Base-by-base conservation (phyloP, 306 rosid genomes). In the Malus fusca region DNA sequence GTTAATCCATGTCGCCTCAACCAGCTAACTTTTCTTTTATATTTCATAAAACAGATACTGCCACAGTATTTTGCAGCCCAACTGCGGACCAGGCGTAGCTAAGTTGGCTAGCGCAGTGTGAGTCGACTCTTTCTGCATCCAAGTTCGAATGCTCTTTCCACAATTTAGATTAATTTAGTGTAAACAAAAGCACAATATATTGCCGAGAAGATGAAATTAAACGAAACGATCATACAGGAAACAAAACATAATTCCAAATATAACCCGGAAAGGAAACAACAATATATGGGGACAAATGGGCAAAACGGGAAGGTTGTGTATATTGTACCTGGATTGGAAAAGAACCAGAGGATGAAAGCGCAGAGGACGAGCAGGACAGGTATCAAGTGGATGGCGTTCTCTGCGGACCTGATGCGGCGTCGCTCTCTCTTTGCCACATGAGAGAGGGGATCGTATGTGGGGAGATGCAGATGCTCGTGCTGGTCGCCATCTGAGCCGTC, bases 271-370 rank as follows among this genome's bases (percentile, higher is more conserved):
- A 40, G 43, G 70, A 37, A 12, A 3, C 28, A 35, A 8, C 75
- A 71, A 31, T 14, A 33, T 14, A 35, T 35, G 65, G 58, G 58
- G 52, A 30, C 46, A 73, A 66, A 65, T 8, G 44, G 40, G 25
- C 51, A 35, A 28, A 17, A 0, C 21, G 62, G 44, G 69, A 21
- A 5, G 46, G 4, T 52, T 28, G 9, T 25, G 42, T 35, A n/a
- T 35, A n/a, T 43, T 37, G 70, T 55, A 81, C 86, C 88, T 68
- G 83, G 82, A 17, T 79, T 46, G 69, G 99, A 92, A 85, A 92
- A 92, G 87, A 96, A 78, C 98, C 99, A 96, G 73, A 96, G 99
- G 81, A 96, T 56, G 84, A 89, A 25, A 21, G 89, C 97, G 81
- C 96, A 90, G 82, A 94, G 82, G 69, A 88, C 79, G 64, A 94